Percentiles rank a stretch among this genome's conserved stretches.
These are phyloP conservation scores for Hypoxylon perforatum DNA, from an alignment of 495 filamentous ascomycete genomes.

Conservation along the genomic window DNA sequence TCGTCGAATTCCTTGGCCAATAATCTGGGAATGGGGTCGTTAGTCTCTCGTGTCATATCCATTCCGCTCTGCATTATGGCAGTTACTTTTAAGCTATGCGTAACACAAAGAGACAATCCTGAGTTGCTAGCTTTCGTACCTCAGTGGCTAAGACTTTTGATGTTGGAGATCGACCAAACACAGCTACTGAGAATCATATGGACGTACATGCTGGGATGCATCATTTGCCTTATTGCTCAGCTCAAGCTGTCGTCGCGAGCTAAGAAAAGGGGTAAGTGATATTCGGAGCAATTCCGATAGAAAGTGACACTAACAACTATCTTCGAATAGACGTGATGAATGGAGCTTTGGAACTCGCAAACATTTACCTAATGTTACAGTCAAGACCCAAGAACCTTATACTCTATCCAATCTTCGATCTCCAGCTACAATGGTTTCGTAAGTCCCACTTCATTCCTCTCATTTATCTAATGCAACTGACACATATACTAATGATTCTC, in stretches of 20 bases:
- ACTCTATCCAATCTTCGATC: not conserved
- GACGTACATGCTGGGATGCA: not conserved
- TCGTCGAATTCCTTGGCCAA: not conserved
- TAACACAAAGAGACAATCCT: not conserved
- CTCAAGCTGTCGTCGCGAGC: not conserved
- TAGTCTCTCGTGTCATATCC: not conserved
- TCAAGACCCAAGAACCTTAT: slow-evolving; percentile 2
- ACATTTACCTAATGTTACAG: not conserved
- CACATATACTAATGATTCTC: not conserved
- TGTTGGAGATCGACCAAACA: not conserved
- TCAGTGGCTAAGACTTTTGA: not conserved
- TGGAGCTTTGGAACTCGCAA: not conserved
- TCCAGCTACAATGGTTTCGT: slow-evolving; percentile 4
- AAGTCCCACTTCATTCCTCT: not conserved
- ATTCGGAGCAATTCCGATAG: not conserved
- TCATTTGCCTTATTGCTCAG: not conserved
- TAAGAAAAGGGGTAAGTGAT: not conserved
- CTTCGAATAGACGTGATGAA: not conserved
- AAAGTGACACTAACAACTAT: not conserved
- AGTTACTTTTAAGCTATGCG: not conserved
- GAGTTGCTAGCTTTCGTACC: not conserved
- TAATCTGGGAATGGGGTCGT: not conserved
- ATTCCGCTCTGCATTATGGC: not conserved
- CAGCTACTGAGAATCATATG: not conserved
- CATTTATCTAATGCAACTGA: not conserved